Conservation (phyloP, 2,329 filamentous ascomycete genomes). For the Alternaria incomplexa region DNA sequence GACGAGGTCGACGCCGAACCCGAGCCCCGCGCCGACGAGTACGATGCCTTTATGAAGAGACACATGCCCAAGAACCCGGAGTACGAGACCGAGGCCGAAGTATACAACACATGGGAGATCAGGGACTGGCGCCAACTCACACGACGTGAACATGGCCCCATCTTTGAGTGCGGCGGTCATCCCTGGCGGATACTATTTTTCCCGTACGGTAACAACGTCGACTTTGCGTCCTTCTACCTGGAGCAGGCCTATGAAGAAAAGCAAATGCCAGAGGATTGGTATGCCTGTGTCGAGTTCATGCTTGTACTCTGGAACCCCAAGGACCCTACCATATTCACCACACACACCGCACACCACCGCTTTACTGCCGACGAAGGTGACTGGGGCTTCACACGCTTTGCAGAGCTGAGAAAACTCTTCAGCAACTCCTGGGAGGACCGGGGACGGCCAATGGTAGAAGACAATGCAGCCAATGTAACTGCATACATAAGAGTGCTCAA, state of each 20-base stretch:
- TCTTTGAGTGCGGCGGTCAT: constrained; percentile 83
- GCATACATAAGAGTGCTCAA: constrained; percentile 83
- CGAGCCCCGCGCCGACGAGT: constrained; percentile 64
- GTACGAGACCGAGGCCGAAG: constrained; percentile 78
- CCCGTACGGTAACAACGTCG: constrained; percentile 91
- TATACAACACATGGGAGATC: constrained; percentile 84
- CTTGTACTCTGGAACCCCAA: constrained; percentile 93
- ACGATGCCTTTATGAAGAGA: constrained; percentile 83
- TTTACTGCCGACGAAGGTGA: constrained; percentile 97
- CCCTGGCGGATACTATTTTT: constrained; percentile 98
- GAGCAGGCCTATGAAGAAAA: constrained; percentile 88
- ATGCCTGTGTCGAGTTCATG: constrained; percentile 93
- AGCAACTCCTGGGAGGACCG: constrained; percentile 74
- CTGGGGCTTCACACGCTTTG: constrained; percentile 98
- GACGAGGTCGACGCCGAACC: constrained; percentile 60
- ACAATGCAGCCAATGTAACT: constrained; percentile 78
- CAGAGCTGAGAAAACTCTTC: constrained; percentile 86
- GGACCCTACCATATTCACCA: constrained; percentile 80
- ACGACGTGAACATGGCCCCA: constrained; percentile 84
- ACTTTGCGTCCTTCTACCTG: constrained; percentile 92
- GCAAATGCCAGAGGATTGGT: constrained; percentile 85
- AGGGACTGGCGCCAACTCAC: constrained; percentile 77
- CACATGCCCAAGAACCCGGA: constrained; percentile 80
- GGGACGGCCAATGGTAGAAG: constrained; percentile 75
- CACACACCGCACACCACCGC: constrained; percentile 85